Evolutionary conservation across 768 basidiomycete genomes (phyloP).

Genomic region (Tricholoma sp.): DNA sequence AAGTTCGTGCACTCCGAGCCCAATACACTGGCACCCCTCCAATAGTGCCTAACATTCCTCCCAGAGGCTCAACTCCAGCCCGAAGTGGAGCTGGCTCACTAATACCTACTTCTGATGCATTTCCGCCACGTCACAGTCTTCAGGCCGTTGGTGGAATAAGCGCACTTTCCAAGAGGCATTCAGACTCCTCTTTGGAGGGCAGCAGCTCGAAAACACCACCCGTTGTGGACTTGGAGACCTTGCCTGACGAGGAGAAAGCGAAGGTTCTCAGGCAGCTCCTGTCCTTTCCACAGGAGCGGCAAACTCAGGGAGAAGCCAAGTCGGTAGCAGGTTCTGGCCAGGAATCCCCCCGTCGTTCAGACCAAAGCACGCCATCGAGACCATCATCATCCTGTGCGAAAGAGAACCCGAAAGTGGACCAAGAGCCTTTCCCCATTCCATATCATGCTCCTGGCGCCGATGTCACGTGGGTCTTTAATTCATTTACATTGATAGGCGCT

Average conservation of each 20-base stretch:
- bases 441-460: conserved; percentile 87
- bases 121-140: conserved; percentile 11
- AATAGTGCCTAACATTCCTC: conserved; percentile 48
- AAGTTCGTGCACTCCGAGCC: conserved; percentile 53
- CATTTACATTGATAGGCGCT: neutral
- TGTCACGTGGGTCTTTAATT: conserved; percentile 69
- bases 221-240: conserved; percentile 45
- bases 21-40: conserved; percentile 58
- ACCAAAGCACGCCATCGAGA: conserved; percentile 18
- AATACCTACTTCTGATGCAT: conserved; percentile 7
- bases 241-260: conserved; percentile 82
- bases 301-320: conserved; percentile 22
- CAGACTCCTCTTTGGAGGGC: conserved; percentile 7
- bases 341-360: conserved; percentile 25
- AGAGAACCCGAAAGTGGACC: conserved; percentile 36
- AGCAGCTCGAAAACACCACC: conserved; percentile 25
- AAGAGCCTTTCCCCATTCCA: conserved; percentile 81
- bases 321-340: conserved; percentile 22
- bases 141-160: conserved; percentile 30
- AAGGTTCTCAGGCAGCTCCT: conserved; percentile 77
- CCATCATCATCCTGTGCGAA: conserved; percentile 18
- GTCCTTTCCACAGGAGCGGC: conserved; percentile 68
- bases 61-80: conserved; percentile 22
- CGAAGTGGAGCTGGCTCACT: conserved; percentile 14
- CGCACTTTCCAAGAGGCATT: conserved; percentile 26